These are phyloP conservation scores for Puccinia triticina DNA, from an alignment of 1,284 basidiomycete genomes.

Conservation along the genomic window DNA sequence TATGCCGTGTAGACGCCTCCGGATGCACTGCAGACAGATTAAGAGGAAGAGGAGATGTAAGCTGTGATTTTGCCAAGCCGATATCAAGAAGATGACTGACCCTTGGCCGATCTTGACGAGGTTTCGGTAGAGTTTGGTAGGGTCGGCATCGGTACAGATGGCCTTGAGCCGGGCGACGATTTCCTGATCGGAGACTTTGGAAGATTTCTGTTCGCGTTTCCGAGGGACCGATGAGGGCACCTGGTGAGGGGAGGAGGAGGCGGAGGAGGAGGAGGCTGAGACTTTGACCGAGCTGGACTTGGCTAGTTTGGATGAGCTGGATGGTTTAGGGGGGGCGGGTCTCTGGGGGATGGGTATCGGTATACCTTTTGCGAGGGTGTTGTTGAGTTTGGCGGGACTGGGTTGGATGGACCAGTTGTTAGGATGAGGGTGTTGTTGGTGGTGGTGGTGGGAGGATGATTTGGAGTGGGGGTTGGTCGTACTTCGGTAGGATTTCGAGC, in stretches of 20 bases:
- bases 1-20: slow-evolving; percentile 98
- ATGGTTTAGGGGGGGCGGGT: slow-evolving; percentile 47
- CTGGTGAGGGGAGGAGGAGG: slow-evolving; percentile 62
- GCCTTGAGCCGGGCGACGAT: slow-evolving; percentile 86
- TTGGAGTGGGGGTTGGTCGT: slow-evolving; percentile 52
- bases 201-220: slow-evolving; percentile 57
- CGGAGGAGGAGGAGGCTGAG: slow-evolving; percentile 64
- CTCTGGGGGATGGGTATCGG: slow-evolving; percentile 46
- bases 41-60: slow-evolving; percentile 51
- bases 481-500: slow-evolving; percentile 55
- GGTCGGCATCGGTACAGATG: slow-evolving; percentile 97
- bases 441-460: slow-evolving; percentile 54
- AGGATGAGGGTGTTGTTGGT: slow-evolving; percentile 53
- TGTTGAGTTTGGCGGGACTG: slow-evolving; percentile 44
- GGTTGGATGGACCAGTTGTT: slow-evolving; percentile 57
- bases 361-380: slow-evolving; percentile 34
- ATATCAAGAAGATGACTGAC: slow-evolving; percentile 65
- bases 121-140: slow-evolving; percentile 86
- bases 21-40: slow-evolving; percentile 70
- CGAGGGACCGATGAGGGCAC: slow-evolving; percentile 55
- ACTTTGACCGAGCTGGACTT: slow-evolving; percentile 53
- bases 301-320: slow-evolving; percentile 53
- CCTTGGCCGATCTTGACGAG: slow-evolving; percentile 97
- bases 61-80: no score
- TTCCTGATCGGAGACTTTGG: slow-evolving; percentile 71